Evolutionary conservation across 768 basidiomycete genomes (phyloP).

Genomic region (Agaricus blazei): DNA sequence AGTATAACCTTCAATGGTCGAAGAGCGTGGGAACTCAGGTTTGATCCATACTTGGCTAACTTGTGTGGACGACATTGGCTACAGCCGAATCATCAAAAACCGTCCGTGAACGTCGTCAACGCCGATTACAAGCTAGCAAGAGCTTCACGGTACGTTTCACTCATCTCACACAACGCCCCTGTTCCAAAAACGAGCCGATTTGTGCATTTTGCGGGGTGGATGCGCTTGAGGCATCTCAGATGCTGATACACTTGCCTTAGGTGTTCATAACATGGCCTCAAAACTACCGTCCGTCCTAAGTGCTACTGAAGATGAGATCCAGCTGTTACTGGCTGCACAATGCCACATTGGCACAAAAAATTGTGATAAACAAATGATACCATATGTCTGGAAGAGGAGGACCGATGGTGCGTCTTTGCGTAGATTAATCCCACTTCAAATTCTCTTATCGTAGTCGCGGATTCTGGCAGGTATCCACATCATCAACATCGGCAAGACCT

Average conservation of each 20-base stretch:
- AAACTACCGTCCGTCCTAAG: conserved; percentile 92
- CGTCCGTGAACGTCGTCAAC: conserved; percentile 42
- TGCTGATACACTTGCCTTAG: conserved; percentile 25
- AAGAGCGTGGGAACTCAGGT: conserved; percentile 29
- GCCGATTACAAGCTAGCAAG: conserved; percentile 33
- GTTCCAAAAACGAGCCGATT: conserved; percentile 28
- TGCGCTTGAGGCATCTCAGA: conserved; percentile 28
- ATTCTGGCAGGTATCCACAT: conserved; percentile 79
- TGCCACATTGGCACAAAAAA: conserved; percentile 98
- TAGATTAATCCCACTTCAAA: neutral
- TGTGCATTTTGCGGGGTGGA: conserved; percentile 35
- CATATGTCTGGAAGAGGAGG: conserved; percentile 97
- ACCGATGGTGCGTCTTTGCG: conserved; percentile 69
- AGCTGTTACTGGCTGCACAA: conserved; percentile 91
- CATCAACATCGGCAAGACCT: conserved; percentile 98
- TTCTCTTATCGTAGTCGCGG: conserved; percentile 4
- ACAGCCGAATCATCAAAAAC: conserved; percentile 31
- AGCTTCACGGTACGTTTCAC: conserved; percentile 41
- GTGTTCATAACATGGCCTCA: conserved; percentile 56
- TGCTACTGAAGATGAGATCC: conserved; percentile 97
- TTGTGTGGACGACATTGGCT: conserved; percentile 25
- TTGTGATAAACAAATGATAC: conserved; percentile 98
- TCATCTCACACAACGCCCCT: conserved; percentile 12
- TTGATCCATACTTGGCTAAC: conserved; percentile 23
- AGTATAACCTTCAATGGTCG: neutral